phyloP scores from a whole-genome alignment of 768 basidiomycete genomes.

The Tulasnella sp. region DNA sequence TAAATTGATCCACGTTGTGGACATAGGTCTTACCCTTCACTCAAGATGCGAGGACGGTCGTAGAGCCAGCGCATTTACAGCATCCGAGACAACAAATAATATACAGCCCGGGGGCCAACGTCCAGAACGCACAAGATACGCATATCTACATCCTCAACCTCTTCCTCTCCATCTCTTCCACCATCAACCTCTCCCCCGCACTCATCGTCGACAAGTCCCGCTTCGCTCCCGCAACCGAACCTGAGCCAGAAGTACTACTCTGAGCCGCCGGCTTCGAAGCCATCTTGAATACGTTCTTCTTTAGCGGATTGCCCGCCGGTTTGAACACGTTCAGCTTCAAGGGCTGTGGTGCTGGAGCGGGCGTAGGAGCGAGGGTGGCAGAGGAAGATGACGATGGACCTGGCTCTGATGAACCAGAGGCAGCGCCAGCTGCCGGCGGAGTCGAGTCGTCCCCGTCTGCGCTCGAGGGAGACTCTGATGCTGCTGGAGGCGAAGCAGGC shows the following conservation, averaged over 20 bases:
- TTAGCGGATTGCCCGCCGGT: conserved; percentile 43
- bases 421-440: conserved; percentile 32
- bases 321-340: conserved; percentile 67
- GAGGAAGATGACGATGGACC: conserved; percentile 45
- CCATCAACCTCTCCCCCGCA: conserved; percentile 82
- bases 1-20: not conserved
- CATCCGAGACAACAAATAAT: not conserved
- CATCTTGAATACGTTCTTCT: conserved; percentile 67
- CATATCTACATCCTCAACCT: conserved; percentile 49
- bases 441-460: not conserved
- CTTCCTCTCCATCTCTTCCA: conserved; percentile 91
- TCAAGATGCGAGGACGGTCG: not conserved
- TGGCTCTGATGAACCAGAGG: conserved; percentile 37
- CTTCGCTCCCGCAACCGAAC: conserved; percentile 40
- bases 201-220: conserved; percentile 71
- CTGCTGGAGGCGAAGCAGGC: conserved; percentile 41
- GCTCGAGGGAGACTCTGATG: conserved; percentile 34
- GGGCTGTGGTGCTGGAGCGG: conserved; percentile 38
- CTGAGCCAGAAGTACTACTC: conserved; percentile 39
- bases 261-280: conserved; percentile 47
- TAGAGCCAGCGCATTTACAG: not conserved
- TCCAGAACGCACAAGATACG: not conserved
- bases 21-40: not conserved
- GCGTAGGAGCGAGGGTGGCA: conserved; percentile 39
- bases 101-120: not conserved